These are phyloP conservation scores for Coemansia javaensis DNA, from an alignment of 192 early-diverging fungal genomes.

Conservation along the genomic window DNA sequence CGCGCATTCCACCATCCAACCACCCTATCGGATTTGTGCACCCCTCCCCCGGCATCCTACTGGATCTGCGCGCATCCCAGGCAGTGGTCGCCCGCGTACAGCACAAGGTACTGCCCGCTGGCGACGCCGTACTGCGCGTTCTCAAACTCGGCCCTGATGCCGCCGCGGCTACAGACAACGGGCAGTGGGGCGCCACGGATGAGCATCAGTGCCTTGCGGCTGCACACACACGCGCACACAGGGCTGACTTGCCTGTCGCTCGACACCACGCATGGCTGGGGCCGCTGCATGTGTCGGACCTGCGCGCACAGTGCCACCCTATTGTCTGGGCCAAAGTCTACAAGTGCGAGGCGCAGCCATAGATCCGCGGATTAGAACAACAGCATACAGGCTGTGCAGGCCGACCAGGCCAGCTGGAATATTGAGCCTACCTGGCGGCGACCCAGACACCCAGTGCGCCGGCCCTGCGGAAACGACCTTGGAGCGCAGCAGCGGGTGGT, in stretches of 20 bases:
- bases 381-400: too few relatives aligned
- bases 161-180: not conserved
- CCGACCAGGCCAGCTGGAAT: too few relatives aligned
- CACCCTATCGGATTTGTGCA: not conserved
- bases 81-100: constrained; percentile 61
- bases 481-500: constrained; percentile 29
- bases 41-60: not conserved
- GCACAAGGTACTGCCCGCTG: constrained; percentile 56
- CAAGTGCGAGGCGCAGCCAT: too few relatives aligned
- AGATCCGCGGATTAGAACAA: too few relatives aligned
- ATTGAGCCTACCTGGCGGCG: constrained; percentile 14
- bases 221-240: too few relatives aligned
- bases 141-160: constrained; percentile 50
- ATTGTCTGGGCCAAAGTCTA: constrained; percentile 7
- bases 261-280: constrained; percentile 42
- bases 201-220: too few relatives aligned
- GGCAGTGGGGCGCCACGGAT: too few relatives aligned
- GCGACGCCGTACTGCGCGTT: constrained; percentile 57
- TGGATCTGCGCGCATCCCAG: constrained; percentile 61
- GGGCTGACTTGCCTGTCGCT: constrained; percentile 25
- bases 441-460: constrained; percentile 50
- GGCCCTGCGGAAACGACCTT: constrained; percentile 15
- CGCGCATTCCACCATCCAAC: too few relatives aligned
- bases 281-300: constrained; percentile 58
- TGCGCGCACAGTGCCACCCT: constrained; percentile 42